phyloP scores from a whole-genome alignment of 192 early-diverging fungal species.

The Spizellomyces punctatus region DNA sequence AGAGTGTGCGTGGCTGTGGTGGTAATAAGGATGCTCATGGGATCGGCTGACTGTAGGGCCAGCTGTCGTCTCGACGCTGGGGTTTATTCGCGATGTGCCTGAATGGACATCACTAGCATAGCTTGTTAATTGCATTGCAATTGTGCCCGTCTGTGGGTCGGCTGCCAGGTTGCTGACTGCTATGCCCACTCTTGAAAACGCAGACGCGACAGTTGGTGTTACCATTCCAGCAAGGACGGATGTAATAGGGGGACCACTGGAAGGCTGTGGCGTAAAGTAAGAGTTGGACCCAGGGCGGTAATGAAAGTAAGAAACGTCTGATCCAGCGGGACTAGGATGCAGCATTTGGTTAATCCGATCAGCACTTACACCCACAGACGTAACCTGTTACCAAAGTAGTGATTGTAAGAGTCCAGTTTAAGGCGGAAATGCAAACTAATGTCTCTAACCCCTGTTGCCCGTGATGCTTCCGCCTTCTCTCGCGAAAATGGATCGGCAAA shows the following conservation, averaged over 20 bases:
- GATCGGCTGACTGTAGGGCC: no score
- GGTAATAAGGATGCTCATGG: background rate
- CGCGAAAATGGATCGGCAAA: slow-evolving; percentile 42
- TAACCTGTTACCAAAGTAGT: no score
- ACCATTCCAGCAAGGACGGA: slow-evolving; percentile 15
- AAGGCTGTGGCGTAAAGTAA: no score
- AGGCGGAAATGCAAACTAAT: background rate
- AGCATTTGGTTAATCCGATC: background rate
- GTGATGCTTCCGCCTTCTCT: background rate
- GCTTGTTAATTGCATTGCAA: slow-evolving; percentile 26
- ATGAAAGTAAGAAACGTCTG: slow-evolving; percentile 1
- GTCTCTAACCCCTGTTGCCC: background rate
- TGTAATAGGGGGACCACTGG: background rate
- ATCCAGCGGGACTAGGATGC: background rate
- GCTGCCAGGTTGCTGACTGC: slow-evolving; percentile 15
- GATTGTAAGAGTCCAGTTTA: no score
- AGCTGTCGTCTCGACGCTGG: no score
- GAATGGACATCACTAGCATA: slow-evolving; percentile 1
- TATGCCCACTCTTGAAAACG: slow-evolving; percentile 25
- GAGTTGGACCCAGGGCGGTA: background rate
- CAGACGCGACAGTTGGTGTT: slow-evolving; percentile 9
- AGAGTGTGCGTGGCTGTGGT: background rate
- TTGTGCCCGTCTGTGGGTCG: slow-evolving; percentile 8
- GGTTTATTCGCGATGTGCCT: background rate
- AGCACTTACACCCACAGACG: background rate